These are phyloP conservation scores for Leptomonas pyrrhocoris DNA, from an alignment of 208 protist genomes.

Conservation along the genomic window DNA sequence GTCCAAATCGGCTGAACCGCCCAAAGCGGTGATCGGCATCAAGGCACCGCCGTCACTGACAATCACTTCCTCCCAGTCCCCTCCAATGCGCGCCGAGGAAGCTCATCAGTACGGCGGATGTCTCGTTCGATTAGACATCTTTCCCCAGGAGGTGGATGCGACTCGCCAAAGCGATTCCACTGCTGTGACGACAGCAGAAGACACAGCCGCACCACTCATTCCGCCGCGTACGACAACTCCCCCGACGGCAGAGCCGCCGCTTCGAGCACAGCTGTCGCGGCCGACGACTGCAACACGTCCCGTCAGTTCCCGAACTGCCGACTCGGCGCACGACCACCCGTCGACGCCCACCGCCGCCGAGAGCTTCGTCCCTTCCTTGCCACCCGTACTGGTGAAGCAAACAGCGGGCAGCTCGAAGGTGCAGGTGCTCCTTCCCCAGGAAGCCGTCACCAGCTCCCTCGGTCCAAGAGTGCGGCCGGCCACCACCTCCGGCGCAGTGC, in stretches of 20 bases:
- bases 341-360: background rate
- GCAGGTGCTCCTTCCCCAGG: constrained; percentile 27
- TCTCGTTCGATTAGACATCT: constrained; percentile 10
- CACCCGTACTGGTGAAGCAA: constrained; percentile 20
- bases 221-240: background rate
- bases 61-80: constrained; percentile 23
- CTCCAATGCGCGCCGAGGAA: constrained; percentile 16
- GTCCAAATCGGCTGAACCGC: background rate
- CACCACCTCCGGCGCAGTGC: background rate
- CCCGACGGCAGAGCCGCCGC: background rate
- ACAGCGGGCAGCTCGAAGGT: constrained; percentile 13
- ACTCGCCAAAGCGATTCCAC: background rate
- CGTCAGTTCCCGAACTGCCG: background rate
- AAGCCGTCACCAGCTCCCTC: constrained; percentile 18
- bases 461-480: constrained; percentile 6
- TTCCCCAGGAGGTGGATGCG: background rate
- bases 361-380: background rate
- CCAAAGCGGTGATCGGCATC: background rate
- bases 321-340: background rate
- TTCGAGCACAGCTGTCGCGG: background rate
- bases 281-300: background rate
- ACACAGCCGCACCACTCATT: background rate
- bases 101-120: constrained; percentile 13
- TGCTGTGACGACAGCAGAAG: background rate
- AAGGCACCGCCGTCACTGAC: constrained; percentile 20